Base-by-base conservation (phyloP, 176 grass and related monocot species). In the Avena atlantica region DNA sequence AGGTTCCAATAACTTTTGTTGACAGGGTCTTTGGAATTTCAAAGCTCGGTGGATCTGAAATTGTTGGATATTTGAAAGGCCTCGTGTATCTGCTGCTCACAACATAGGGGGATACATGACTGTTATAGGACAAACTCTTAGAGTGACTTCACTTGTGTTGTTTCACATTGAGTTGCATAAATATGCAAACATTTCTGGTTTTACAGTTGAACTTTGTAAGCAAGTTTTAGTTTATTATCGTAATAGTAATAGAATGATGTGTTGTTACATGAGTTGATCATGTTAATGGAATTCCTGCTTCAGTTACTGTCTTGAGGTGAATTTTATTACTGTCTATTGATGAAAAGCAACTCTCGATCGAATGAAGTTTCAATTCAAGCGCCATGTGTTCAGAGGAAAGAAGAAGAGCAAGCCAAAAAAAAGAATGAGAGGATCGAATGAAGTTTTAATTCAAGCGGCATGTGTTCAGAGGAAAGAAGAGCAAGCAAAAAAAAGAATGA, bases 41-140 rank as follows among this genome's bases (percentile, higher is more conserved):
- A 74, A 99, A 99, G 78, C 97, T 99, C 47, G 97, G 97, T 34
- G 97, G 97, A 16, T 99, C 97, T 4, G 97, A 99, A 92, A 99
- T 99, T 82, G 90, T 96, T 76, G 92, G 86, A 91, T 99, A 99
- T 86, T 82, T 96, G 81, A 94, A 99, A 89, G 94, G 97, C 49
- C 92, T 96, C 11, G 71, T 99, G 3, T 90, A 96, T 86, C 85
- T 98, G 37, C 70, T 96, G 85, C 85, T 99, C 71, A 94, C 97
- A 69, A 96, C 94, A 59, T 96, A 83, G 87, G n/a, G n/a, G 59
- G 57, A n/a, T 20, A 5, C 70, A n/a, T 59, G 78, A 69, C 37
- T 9, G 37, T 80, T 40, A 47, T 25, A 67, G 60, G 9, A 80
- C 24, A 68, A 69, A 76, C 23, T 34, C 9, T 11, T 42, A 79